Conservation (phyloP, 352 stramenopile genomes). For the Phytophthora melonis region DNA sequence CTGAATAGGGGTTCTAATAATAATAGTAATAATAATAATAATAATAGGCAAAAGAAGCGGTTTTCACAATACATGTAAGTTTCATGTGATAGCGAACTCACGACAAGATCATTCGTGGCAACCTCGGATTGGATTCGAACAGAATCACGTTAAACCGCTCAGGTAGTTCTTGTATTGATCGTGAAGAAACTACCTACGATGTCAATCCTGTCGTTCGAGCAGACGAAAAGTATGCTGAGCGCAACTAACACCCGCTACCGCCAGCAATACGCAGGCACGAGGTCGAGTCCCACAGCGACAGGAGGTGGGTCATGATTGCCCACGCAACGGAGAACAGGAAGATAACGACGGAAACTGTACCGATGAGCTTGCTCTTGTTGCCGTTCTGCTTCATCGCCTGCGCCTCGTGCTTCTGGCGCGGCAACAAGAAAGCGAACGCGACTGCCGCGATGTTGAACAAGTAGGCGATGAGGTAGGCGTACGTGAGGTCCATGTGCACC, state of each 20-base stretch:
- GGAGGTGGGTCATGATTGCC: constrained; percentile 53
- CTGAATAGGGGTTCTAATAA: no score
- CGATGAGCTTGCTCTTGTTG: constrained; percentile 36
- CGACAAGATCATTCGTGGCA: no score
- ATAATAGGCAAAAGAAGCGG: no score
- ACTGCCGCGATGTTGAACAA: constrained; percentile 42
- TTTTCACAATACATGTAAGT: no score
- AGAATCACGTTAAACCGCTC: no score
- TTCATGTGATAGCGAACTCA: no score
- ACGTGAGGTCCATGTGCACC: constrained; percentile 30
- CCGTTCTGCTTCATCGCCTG: constrained; percentile 47
- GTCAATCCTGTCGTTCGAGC: no score
- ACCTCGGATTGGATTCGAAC: no score
- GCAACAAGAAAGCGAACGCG: constrained; percentile 47
- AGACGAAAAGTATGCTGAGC: no score
- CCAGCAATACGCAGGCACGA: constrained; percentile 49
- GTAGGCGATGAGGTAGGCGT: constrained; percentile 56
- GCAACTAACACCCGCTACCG: constrained; percentile 29
- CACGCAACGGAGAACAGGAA: constrained; percentile 46
- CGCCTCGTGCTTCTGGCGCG: constrained; percentile 50
- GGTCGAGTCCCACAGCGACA: constrained; percentile 52
- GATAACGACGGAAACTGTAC: constrained; percentile 23
- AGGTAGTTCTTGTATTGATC: no score
- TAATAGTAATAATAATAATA: no score
- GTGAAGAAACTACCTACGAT: no score